Percentiles rank a stretch among this genome's conserved stretches.
phyloP scores from a whole-genome alignment of 352 stramenopile species.

The Phytophthora hibernalis region DNA sequence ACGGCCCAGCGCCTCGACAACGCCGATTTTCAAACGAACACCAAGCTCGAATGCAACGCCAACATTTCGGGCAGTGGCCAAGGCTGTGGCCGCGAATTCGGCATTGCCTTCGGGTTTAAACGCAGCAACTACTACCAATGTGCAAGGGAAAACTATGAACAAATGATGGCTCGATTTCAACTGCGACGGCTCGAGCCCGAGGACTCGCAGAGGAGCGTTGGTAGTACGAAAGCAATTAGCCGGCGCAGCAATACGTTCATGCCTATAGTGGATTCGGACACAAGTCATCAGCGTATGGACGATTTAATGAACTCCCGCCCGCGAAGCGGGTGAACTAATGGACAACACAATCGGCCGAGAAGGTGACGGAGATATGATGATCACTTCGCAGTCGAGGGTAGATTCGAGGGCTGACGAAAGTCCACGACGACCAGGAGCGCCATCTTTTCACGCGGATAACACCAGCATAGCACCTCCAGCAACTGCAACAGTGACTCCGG shows the following conservation, averaged over 20 bases:
- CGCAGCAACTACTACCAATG: constrained; percentile 5
- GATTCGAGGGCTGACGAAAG: constrained; percentile 27
- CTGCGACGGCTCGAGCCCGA: constrained; percentile 37
- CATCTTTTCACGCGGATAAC: constrained; percentile 22
- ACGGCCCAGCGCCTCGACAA: constrained; percentile 11
- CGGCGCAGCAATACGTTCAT: constrained; percentile 23
- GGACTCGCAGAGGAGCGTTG: constrained; percentile 11
- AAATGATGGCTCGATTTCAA: constrained; percentile 66
- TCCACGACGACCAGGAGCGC: constrained; percentile 20
- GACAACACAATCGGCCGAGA: constrained; percentile 11
- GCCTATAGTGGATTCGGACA: constrained; percentile 21
- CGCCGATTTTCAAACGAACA: constrained; percentile 22
- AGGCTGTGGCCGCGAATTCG: constrained; percentile 15
- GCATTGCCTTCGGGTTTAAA: constrained; percentile 8
- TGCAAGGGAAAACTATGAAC: constrained; percentile 43
- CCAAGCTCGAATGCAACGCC: constrained; percentile 11
- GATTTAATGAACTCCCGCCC: constrained; percentile 21
- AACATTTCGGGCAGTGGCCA: constrained; percentile 22
- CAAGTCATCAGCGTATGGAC: constrained; percentile 21
- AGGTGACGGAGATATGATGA: constrained; percentile 13
- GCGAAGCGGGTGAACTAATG: constrained; percentile 19
- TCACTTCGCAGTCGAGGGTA: constrained; percentile 14
- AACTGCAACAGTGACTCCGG: constrained; percentile 13
- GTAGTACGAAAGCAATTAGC: neutral
- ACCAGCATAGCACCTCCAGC: constrained; percentile 5